phyloP scores from a whole-genome alignment of 2,329 filamentous ascomycete species.

The Verticillium isaacii region DNA sequence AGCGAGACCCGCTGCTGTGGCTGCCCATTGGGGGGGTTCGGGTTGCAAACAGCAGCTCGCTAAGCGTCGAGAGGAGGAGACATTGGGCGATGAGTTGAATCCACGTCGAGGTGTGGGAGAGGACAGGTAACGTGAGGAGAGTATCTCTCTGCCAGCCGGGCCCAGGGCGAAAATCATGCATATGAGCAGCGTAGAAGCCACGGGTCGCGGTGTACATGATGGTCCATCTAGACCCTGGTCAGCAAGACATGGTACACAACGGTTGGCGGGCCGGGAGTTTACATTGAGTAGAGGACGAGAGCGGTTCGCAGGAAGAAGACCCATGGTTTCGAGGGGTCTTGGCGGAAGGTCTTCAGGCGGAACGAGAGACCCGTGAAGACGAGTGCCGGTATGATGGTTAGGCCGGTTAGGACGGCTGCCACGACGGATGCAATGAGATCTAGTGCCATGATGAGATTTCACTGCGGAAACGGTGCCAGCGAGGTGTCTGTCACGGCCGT shows the following conservation, averaged over 20 bases:
- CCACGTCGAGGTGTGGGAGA: neutral
- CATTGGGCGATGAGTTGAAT: neutral
- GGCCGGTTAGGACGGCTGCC: neutral
- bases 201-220: neutral
- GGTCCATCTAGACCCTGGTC: neutral
- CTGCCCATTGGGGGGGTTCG: neutral
- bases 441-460: neutral
- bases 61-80: neutral
- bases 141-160: neutral
- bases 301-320: neutral
- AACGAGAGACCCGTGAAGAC: neutral
- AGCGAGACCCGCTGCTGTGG: neutral
- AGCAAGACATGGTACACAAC: neutral
- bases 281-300: neutral
- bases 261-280: neutral
- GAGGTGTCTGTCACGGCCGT: no score
- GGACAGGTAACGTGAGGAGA: neutral
- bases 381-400: neutral
- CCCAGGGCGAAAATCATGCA: neutral
- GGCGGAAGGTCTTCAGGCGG: neutral
- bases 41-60: neutral
- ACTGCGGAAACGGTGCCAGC: neutral
- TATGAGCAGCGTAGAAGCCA: neutral
- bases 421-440: neutral
- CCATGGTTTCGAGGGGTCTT: neutral